Percentiles rank a stretch among this genome's conserved stretches.
Evolutionary conservation across 192 early-diverging fungal species (phyloP).

Genomic region (Backusella circina): DNA sequence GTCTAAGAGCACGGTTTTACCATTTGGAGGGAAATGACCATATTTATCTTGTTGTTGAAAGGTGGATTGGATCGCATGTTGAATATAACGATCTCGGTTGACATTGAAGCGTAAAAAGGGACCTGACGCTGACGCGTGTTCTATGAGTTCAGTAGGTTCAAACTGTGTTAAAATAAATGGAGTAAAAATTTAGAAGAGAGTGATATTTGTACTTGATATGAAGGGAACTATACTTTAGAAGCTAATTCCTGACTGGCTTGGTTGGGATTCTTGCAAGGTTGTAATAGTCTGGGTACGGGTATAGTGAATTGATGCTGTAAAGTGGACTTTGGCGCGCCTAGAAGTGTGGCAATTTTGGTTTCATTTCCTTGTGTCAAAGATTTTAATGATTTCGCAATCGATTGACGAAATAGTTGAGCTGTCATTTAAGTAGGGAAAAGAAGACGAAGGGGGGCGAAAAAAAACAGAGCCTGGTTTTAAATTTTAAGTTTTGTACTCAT

Average conservation of each 20-base stretch:
- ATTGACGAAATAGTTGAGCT: neutral
- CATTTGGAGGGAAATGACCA: constrained; percentile 55
- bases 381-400: neutral
- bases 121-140: constrained; percentile 46
- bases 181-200: neutral
- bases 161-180: constrained; percentile 29
- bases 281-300: constrained; percentile 16
- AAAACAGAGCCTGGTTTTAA: too few relatives aligned
- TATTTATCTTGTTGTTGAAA: constrained; percentile 43
- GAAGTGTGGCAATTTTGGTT: neutral
- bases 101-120: constrained; percentile 69
- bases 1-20: constrained; percentile 80
- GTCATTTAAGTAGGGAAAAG: neutral
- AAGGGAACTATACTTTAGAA: neutral
- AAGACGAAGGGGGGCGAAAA: neutral
- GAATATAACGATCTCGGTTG: constrained; percentile 43
- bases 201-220: neutral
- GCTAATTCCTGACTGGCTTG: constrained; percentile 8
- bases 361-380: neutral
- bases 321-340: constrained; percentile 17
- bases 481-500: too few relatives aligned
- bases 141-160: constrained; percentile 42
- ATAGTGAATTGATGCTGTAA: constrained; percentile 12
- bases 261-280: neutral
- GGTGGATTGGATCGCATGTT: constrained; percentile 50